Conservation (phyloP, 805 yeast genomes). For the Candida silvicultrix region DNA sequence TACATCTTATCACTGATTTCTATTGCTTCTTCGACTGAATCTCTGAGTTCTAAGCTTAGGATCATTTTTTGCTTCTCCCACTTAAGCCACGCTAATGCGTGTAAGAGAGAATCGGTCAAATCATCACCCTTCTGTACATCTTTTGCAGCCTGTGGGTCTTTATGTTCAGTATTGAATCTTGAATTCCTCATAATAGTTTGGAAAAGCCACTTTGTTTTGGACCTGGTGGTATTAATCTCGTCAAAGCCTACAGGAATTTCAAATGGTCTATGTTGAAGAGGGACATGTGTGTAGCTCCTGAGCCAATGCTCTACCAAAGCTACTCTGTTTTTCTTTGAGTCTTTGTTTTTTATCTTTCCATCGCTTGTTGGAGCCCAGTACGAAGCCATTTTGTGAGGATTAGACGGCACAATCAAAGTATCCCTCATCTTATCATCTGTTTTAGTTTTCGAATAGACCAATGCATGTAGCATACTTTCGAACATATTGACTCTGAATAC, state of each 20-base stretch:
- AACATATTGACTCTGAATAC: slow-evolving; percentile 46
- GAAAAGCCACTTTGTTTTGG: slow-evolving; percentile 13
- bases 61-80: slow-evolving; percentile 21
- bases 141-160: slow-evolving; percentile 4
- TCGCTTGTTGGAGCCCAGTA: slow-evolving; percentile 15
- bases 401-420: slow-evolving; percentile 12
- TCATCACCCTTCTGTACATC: slow-evolving; percentile 19
- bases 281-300: slow-evolving; percentile 5
- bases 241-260: slow-evolving; percentile 6
- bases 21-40: slow-evolving; percentile 12
- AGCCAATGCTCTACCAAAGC: slow-evolving; percentile 16
- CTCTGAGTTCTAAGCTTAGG: slow-evolving; percentile 13
- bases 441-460: slow-evolving; percentile 11
- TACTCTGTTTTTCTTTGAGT: slow-evolving; percentile 12
- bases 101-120: slow-evolving; percentile 18
- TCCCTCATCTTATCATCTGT: neutral
- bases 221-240: neutral
- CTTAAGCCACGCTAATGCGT: slow-evolving; percentile 17
- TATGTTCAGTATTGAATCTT: neutral
- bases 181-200: slow-evolving; percentile 7
- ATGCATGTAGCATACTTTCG: slow-evolving; percentile 41
- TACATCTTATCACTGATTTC: slow-evolving; percentile 12
- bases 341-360: slow-evolving; percentile 3
- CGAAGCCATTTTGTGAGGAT: slow-evolving; percentile 16
- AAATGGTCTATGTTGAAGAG: slow-evolving; percentile 3